These are phyloP conservation scores for Geranium incanum DNA, from an alignment of 441 rosid genomes.

Conservation along the genomic window DNA sequence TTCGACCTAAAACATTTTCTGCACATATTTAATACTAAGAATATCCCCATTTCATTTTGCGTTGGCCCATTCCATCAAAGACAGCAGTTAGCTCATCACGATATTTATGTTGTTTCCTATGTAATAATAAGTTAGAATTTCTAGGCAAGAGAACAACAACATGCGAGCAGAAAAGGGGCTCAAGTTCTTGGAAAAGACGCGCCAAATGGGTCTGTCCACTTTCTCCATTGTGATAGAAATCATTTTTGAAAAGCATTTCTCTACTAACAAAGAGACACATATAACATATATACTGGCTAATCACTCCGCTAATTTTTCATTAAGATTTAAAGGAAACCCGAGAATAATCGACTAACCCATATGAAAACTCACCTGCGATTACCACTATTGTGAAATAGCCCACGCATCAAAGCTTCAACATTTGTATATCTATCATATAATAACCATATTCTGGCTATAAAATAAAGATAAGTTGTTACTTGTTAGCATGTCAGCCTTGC, in stretches of 20 bases:
- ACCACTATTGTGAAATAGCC: not conserved
- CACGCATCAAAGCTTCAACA: not conserved
- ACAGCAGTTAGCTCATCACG: no score
- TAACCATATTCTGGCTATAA: not conserved
- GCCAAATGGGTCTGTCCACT: not conserved
- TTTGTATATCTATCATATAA: not conserved
- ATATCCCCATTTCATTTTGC: no score
- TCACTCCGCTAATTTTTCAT: no score
- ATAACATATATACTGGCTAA: no score
- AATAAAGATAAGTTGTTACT: not conserved
- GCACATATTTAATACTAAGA: no score
- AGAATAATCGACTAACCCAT: not conserved
- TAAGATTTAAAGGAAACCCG: not conserved
- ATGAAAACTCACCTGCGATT: not conserved
- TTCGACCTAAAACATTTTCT: no score
- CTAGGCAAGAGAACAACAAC: not conserved
- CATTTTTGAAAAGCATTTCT: not conserved
- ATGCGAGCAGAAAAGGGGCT: not conserved
- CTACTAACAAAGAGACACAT: not conserved
- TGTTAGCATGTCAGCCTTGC: not conserved
- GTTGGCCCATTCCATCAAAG: no score
- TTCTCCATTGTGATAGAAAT: not conserved
- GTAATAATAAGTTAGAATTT: no score
- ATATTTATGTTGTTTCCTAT: no score
- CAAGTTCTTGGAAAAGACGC: not conserved